A percentile compares a stretch with the other conserved stretches of the same genome.
phyloP scores from a whole-genome alignment of 2,329 filamentous ascomycete species.

The Neurospora sp. region DNA sequence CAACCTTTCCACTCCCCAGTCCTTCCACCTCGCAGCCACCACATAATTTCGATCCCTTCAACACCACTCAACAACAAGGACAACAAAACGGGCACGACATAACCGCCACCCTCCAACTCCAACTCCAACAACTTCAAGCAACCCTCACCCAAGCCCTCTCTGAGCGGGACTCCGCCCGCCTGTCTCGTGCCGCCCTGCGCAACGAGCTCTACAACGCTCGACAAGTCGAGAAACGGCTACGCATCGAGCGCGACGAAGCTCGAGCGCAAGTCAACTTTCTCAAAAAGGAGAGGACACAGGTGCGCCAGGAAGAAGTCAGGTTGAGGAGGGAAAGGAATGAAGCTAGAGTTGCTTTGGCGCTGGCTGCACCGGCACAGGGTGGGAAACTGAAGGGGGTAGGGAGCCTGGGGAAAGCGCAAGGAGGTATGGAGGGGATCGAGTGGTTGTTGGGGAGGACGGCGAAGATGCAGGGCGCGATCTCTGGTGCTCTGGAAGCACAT shows the following conservation, averaged over 20 bases:
- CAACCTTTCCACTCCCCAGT: background rate
- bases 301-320: conserved; percentile 7
- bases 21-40: background rate
- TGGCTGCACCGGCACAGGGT: background rate
- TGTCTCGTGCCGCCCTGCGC: conserved; percentile 11
- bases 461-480: too few relatives aligned
- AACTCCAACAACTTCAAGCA: background rate
- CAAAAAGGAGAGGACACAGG: conserved; percentile 5
- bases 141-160: background rate
- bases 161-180: conserved; percentile 13
- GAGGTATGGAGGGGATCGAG: background rate
- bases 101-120: background rate
- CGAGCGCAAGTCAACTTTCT: conserved; percentile 10
- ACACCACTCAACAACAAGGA: background rate
- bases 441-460: background rate
- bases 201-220: conserved; percentile 17
- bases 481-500: too few relatives aligned
- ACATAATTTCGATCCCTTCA: background rate
- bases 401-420: background rate
- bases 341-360: conserved; percentile 4
- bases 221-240: conserved; percentile 13
- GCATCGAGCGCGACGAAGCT: conserved; percentile 15
- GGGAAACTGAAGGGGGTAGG: background rate
- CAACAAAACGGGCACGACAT: background rate
- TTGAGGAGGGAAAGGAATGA: conserved; percentile 15